Percentiles rank a stretch among this genome's conserved stretches.
Evolutionary conservation across 495 filamentous ascomycete genomes (phyloP).

Genomic region (Penicillium robsamsonii): DNA sequence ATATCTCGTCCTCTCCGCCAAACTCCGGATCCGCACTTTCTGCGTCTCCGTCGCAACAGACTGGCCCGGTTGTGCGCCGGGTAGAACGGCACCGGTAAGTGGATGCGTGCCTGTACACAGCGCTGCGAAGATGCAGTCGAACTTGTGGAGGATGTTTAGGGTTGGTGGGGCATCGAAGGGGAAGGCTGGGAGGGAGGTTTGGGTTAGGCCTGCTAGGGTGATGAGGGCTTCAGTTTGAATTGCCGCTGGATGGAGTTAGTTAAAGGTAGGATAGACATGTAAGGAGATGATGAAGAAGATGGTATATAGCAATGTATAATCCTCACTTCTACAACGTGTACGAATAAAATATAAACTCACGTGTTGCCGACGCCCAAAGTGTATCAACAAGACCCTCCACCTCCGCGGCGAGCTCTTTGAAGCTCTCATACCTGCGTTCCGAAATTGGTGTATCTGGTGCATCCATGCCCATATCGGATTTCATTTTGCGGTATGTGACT

Average conservation of each 20-base stretch:
- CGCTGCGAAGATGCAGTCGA: constrained; percentile 74
- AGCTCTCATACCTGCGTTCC: constrained; percentile 63
- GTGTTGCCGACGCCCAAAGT: constrained; percentile 78
- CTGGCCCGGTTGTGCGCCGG: constrained; percentile 57
- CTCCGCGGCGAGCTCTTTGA: constrained; percentile 67
- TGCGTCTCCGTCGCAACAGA: constrained; percentile 60
- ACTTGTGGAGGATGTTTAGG: constrained; percentile 67
- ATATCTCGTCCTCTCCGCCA: constrained; percentile 56
- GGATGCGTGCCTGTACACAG: constrained; percentile 65
- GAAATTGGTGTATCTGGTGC: constrained; percentile 39
- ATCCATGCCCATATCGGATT: constrained; percentile 56
- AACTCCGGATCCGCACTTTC: constrained; percentile 76
- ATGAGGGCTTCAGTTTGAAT: constrained; percentile 84
- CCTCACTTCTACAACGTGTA: neutral
- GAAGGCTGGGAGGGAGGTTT: constrained; percentile 64
- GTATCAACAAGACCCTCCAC: constrained; percentile 70
- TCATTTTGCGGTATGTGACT: constrained; percentile 49
- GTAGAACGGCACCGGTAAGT: constrained; percentile 60
- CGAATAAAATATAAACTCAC: constrained; percentile 47
- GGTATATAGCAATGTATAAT: neutral
- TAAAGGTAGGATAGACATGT: neutral
- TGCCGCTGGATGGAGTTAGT: constrained; percentile 50
- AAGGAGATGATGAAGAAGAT: neutral
- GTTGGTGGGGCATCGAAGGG: constrained; percentile 61
- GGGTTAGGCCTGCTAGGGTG: constrained; percentile 66